These are phyloP conservation scores for Zymoseptoria passerinii DNA, from an alignment of 2,329 filamentous ascomycete genomes.

Conservation along the genomic window DNA sequence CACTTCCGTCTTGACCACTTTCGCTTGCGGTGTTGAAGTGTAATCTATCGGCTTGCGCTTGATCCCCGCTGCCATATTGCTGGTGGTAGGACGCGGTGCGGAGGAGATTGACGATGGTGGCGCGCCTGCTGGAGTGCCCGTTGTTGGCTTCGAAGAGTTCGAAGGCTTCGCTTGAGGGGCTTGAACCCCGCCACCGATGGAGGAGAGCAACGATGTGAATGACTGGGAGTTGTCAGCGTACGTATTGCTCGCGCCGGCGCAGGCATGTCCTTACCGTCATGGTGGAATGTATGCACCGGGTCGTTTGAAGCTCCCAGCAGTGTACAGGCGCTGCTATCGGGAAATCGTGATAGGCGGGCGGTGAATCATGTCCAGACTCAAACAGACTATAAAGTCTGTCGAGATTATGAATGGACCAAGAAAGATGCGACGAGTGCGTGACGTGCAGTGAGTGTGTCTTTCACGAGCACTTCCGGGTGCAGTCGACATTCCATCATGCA, in stretches of 20 bases:
- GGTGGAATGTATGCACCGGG: not conserved
- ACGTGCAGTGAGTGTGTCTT: not conserved
- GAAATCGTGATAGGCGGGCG: not conserved
- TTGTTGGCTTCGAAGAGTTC: slow-evolving; percentile 11
- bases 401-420: not conserved
- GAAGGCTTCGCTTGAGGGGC: slow-evolving; percentile 13
- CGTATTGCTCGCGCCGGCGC: slow-evolving; percentile 14
- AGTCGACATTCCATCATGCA: no score
- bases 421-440: not conserved
- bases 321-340: not conserved
- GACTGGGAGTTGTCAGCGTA: slow-evolving; percentile 14
- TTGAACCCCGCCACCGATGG: slow-evolving; percentile 20
- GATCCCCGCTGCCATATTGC: slow-evolving; percentile 23
- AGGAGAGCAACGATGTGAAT: slow-evolving; percentile 25
- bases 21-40: slow-evolving; percentile 28
- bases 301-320: not conserved
- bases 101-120: slow-evolving; percentile 13
- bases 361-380: not conserved
- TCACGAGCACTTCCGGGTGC: not conserved
- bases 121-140: slow-evolving; percentile 8
- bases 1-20: slow-evolving; percentile 24
- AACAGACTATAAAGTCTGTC: not conserved
- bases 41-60: slow-evolving; percentile 32
- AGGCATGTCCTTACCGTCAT: not conserved
- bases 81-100: slow-evolving; percentile 13